A percentile compares a stretch with the other conserved stretches of the same genome.
phyloP scores from a whole-genome alignment of 129 eudicot genomes.

The Centaurea solstitialis region DNA sequence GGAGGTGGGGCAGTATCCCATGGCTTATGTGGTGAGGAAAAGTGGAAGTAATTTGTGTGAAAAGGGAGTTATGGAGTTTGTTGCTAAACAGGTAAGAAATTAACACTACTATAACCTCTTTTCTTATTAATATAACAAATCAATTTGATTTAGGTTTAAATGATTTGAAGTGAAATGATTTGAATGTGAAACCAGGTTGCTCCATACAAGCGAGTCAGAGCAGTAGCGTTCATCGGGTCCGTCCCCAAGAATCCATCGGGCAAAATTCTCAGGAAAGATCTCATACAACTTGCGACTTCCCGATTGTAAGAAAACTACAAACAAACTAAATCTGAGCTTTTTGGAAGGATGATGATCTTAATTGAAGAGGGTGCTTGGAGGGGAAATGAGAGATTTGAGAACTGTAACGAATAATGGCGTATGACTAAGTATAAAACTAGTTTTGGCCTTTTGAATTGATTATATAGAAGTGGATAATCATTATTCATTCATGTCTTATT shows the following conservation, averaged over 20 bases:
- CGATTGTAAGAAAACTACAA: constrained; percentile 34
- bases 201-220: constrained; percentile 84
- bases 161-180: not conserved
- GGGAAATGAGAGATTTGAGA: not conserved
- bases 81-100: constrained; percentile 66
- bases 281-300: constrained; percentile 73
- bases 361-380: not conserved
- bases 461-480: not conserved
- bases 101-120: no score
- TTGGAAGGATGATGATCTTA: constrained; percentile 2
- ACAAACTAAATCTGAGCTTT: not conserved
- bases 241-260: constrained; percentile 97
- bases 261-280: constrained; percentile 88
- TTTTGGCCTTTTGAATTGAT: not conserved
- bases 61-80: constrained; percentile 70
- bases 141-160: not conserved
- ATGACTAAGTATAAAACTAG: not conserved
- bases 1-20: constrained; percentile 89
- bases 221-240: constrained; percentile 78
- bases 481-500: not conserved
- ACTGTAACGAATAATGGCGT: not conserved
- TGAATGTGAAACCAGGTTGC: constrained; percentile 62
- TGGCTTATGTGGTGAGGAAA: constrained; percentile 91
- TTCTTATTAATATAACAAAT: not conserved
- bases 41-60: constrained; percentile 57